Base-by-base conservation (phyloP, 208 protist species). In the Acanthamoeba royreba region DNA sequence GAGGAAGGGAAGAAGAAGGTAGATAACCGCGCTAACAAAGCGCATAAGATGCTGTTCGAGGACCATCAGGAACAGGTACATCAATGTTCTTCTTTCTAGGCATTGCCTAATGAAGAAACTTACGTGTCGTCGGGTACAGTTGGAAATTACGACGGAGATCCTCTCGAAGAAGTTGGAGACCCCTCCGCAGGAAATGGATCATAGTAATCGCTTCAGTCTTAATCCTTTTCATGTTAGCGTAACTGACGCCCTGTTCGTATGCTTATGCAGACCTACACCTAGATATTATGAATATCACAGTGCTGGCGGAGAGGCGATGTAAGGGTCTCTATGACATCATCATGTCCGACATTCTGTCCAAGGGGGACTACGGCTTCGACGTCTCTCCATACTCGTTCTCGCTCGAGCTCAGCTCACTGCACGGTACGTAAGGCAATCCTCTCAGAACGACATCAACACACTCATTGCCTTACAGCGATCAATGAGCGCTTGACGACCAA, bases 21-120 rank as follows among this genome's bases (percentile, higher is more conserved):
- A 7, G 79, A 88, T 40, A 28, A 61, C 2, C 25, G 38, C 28
- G 47, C 43, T 33, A 88, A 88, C 49, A 55, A 88, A 22, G 79
- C 79, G 5, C 79, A 88, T 31, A 88, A 88, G 49, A 88, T 88
- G 79, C 79, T 88, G 33, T 88, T 88, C 19, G 79, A 88, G 28
- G 79, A 88, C 79, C 79, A 88, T 13, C 79, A 88, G 35, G 79
- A 88, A 9, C 79, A 88, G 22, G 74, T 86, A 52, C 5, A 15
- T 35, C 13, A 11, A 8, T 0, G 28, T 9, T 40, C 58, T 72
- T 7, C 1, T 25, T 4, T 25, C n/a, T n/a, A n/a, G n/a, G n/a
- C n/a, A n/a, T n/a, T n/a, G n/a, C n/a, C n/a, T n/a, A n/a, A n/a
- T n/a, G n/a, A n/a, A n/a, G n/a, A n/a, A n/a, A n/a, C n/a, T n/a